These are phyloP conservation scores for Strobilomyces confusus DNA, from an alignment of 768 basidiomycete genomes.

Conservation along the genomic window DNA sequence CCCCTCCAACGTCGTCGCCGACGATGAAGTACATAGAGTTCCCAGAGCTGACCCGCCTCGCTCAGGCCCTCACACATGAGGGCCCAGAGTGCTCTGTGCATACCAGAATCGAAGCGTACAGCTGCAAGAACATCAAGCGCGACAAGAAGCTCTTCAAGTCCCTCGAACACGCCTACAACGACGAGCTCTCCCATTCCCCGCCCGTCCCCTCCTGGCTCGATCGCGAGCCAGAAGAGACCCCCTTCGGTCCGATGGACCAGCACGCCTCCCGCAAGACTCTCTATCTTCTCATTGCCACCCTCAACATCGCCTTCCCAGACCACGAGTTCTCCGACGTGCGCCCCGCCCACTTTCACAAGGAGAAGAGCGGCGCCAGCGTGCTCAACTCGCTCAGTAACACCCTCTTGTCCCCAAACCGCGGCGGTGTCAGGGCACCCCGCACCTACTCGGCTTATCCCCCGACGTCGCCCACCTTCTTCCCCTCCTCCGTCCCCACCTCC, in stretches of 20 bases:
- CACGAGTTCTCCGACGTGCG: conserved; percentile 93
- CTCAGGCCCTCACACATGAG: conserved; percentile 77
- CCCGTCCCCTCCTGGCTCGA: conserved; percentile 78
- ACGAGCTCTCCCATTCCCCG: conserved; percentile 76
- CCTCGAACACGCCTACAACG: conserved; percentile 81
- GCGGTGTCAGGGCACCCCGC: conserved; percentile 64
- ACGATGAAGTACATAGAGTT: conserved; percentile 88
- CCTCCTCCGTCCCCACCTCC: conserved; percentile 61
- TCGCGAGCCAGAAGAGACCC: conserved; percentile 72
- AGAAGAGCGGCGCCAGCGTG: conserved; percentile 70
- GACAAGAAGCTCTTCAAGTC: conserved; percentile 96
- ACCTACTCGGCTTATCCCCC: conserved; percentile 87
- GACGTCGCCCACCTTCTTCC: conserved; percentile 67
- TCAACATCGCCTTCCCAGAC: conserved; percentile 97
- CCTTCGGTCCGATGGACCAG: conserved; percentile 89
- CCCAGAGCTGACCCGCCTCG: conserved; percentile 73
- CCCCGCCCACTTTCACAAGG: conserved; percentile 84
- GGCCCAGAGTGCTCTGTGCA: conserved; percentile 86
- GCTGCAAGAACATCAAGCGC: conserved; percentile 94
- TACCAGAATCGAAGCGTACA: conserved; percentile 94
- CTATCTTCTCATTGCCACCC: conserved; percentile 92
- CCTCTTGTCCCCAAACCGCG: conserved; percentile 66
- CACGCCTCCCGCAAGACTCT: conserved; percentile 85
- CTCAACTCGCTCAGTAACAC: conserved; percentile 84
- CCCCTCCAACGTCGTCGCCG: neutral